phyloP scores from a whole-genome alignment of 192 early-diverging fungal species.

The Mortierella alpina region DNA sequence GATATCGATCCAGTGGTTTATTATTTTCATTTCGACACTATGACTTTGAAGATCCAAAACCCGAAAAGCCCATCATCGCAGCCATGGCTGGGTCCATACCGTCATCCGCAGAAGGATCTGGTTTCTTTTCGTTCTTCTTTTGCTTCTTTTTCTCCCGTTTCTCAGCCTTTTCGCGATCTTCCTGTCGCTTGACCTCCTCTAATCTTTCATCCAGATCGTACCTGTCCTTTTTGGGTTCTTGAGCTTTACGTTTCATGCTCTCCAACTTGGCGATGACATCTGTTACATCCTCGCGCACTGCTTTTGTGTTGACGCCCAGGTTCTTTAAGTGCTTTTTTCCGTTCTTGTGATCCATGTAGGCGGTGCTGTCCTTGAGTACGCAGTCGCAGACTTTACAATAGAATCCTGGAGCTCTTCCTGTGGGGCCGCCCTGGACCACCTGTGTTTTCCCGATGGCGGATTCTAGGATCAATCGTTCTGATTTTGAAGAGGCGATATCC shows the following conservation, averaged over 20 bases:
- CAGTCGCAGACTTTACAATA: constrained; percentile 92
- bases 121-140: constrained; percentile 66
- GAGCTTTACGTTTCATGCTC: constrained; percentile 75
- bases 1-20: too few species aligned
- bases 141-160: constrained; percentile 66
- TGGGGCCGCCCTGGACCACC: constrained; percentile 71
- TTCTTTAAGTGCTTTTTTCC: constrained; percentile 88
- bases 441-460: constrained; percentile 84
- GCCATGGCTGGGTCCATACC: constrained; percentile 74
- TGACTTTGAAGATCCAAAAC: constrained; percentile 67
- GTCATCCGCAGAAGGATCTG: constrained; percentile 20
- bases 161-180: constrained; percentile 74
- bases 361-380: constrained; percentile 89
- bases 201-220: constrained; percentile 78
- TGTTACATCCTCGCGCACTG: constrained; percentile 78
- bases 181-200: constrained; percentile 69
- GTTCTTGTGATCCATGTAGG: constrained; percentile 93
- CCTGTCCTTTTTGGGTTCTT: constrained; percentile 67
- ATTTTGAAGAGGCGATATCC: constrained; percentile 58
- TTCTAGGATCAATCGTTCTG: constrained; percentile 74
- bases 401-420: constrained; percentile 86
- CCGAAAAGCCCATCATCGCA: constrained; percentile 80
- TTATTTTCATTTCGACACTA: not conserved
- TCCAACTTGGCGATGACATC: constrained; percentile 81
- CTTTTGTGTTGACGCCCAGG: constrained; percentile 85